Evolutionary conservation across 495 filamentous ascomycete species (phyloP).

Genomic region (Xylaria venustula): DNA sequence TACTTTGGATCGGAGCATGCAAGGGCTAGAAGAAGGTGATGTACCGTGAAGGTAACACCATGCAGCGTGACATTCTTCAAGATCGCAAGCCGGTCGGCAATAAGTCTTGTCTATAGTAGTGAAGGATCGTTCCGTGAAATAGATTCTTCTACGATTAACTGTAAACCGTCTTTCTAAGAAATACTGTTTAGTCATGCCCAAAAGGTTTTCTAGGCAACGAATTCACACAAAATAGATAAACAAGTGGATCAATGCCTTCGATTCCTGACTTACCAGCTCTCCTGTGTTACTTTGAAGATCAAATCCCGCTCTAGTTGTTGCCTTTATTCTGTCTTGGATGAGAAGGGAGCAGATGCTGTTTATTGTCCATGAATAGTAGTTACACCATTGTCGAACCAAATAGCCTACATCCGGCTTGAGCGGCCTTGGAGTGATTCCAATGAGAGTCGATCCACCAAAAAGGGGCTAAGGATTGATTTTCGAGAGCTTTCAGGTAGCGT

Average conservation of each 20-base stretch:
- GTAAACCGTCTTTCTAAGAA: slow-evolving; percentile 15
- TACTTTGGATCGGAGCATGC: too few relatives aligned
- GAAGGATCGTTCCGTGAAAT: not conserved
- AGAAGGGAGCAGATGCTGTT: not conserved
- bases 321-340: not conserved
- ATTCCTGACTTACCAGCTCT: too few relatives aligned
- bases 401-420: not conserved
- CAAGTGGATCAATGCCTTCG: not conserved
- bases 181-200: not conserved
- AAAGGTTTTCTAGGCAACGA: too few relatives aligned
- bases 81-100: not conserved
- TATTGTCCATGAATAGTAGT: not conserved
- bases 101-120: not conserved
- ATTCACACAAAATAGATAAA: too few relatives aligned
- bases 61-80: not conserved
- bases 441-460: not conserved
- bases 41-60: too few relatives aligned
- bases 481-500: not conserved
- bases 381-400: not conserved
- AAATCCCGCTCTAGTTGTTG: too few relatives aligned
- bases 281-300: too few relatives aligned
- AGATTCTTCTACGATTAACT: slow-evolving; percentile 13
- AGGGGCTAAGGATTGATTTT: not conserved
- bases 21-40: too few relatives aligned
- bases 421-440: not conserved